phyloP scores from a whole-genome alignment of 768 basidiomycete species.

The Collybia sordida region DNA sequence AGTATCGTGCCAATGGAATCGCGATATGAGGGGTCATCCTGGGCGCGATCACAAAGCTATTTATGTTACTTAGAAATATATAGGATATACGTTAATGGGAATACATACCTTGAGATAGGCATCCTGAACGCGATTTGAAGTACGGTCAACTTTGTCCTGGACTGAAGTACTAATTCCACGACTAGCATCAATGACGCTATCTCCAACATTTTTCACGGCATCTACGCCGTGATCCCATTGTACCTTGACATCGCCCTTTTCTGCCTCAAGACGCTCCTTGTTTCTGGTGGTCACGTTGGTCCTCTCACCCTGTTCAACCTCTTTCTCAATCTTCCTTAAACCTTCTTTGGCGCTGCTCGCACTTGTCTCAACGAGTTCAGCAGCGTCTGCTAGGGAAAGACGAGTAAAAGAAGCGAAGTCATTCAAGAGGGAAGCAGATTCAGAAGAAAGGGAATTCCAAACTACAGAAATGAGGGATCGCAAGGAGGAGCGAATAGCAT shows the following conservation, averaged over 20 bases:
- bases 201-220: conserved; percentile 55
- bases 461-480: conserved; percentile 50
- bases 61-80: neutral
- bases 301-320: conserved; percentile 60
- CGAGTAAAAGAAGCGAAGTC: conserved; percentile 69
- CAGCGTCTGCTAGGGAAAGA: conserved; percentile 64
- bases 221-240: conserved; percentile 72
- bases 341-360: conserved; percentile 52
- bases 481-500: conserved; percentile 48
- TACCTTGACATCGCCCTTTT: conserved; percentile 45
- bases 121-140: conserved; percentile 41
- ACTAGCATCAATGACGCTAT: conserved; percentile 51
- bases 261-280: conserved; percentile 46
- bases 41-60: conserved; percentile 66
- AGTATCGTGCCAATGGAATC: conserved; percentile 59
- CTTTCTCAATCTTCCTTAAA: conserved; percentile 54
- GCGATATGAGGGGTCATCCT: conserved; percentile 59
- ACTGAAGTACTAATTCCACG: conserved; percentile 41
- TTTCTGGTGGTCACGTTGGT: conserved; percentile 52
- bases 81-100: too few relatives aligned
- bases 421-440: conserved; percentile 51
- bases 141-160: conserved; percentile 44
- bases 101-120: conserved; percentile 52
- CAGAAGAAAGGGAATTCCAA: conserved; percentile 52
- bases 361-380: conserved; percentile 53